Conservation (phyloP, 441 rosid species). For the Eutrema salsugineum region DNA sequence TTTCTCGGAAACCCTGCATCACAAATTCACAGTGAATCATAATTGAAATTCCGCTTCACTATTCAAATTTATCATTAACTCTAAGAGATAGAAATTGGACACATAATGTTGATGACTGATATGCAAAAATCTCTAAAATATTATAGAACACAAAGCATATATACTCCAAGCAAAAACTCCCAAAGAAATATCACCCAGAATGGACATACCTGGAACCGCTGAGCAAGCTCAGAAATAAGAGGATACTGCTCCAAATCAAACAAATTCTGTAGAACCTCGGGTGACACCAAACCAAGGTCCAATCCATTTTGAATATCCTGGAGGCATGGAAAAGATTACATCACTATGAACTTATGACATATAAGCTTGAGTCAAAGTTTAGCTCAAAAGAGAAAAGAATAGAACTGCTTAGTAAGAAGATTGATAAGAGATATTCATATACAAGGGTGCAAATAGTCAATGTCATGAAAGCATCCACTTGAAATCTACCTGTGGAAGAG, state of each 20-base stretch:
- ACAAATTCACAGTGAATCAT: slow-evolving; percentile 19
- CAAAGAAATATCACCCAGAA: neutral
- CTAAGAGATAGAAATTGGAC: neutral
- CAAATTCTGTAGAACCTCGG: slow-evolving; percentile 89
- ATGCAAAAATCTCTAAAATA: neutral
- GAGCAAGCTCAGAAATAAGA: slow-evolving; percentile 75
- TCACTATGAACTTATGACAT: neutral
- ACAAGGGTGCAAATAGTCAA: neutral
- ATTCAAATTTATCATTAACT: neutral
- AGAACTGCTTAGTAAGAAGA: slow-evolving; percentile 34
- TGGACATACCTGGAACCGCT: slow-evolving; percentile 72
- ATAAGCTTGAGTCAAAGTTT: neutral
- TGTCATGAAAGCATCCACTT: slow-evolving; percentile 3
- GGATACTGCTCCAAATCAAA: slow-evolving; percentile 88
- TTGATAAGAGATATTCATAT: slow-evolving; percentile 32
- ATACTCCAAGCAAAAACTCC: neutral
- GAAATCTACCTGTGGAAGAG: slow-evolving; percentile 73
- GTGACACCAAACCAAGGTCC: slow-evolving; percentile 91
- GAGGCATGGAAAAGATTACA: slow-evolving; percentile 16
- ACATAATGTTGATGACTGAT: neutral
- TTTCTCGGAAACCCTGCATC: slow-evolving; percentile 92
- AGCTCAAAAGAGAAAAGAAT: slow-evolving; percentile 29
- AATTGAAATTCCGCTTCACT: neutral
- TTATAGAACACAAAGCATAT: neutral
- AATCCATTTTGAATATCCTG: slow-evolving; percentile 96